These are phyloP conservation scores for Vigna trinervia DNA, from an alignment of 306 rosid species.

Conservation along the genomic window DNA sequence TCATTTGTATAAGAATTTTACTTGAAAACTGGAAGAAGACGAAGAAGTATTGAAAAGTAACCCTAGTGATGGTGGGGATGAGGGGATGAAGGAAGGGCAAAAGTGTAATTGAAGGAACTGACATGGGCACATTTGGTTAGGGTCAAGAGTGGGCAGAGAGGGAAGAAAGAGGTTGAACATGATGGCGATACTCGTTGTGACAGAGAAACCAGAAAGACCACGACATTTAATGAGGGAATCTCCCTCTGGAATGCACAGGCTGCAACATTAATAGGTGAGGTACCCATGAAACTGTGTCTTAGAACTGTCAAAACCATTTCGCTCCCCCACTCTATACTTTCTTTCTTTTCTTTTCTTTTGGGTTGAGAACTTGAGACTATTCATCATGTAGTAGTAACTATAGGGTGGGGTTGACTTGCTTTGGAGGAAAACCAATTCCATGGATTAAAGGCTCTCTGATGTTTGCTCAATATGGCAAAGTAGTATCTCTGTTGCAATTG, in stretches of 20 bases:
- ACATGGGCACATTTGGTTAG: neutral
- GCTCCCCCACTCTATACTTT: conserved; percentile 15
- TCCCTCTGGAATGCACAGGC: conserved; percentile 59
- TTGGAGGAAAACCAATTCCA: conserved; percentile 33
- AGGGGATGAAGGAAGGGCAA: neutral
- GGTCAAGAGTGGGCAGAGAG: neutral
- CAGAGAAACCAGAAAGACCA: conserved; percentile 49
- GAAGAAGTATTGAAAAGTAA: no score
- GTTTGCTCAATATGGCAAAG: conserved; percentile 52
- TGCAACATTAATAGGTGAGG: conserved; percentile 60
- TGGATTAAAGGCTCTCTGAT: conserved; percentile 35
- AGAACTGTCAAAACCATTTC: conserved; percentile 40
- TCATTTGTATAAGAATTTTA: no score
- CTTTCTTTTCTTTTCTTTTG: neutral
- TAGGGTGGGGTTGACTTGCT: conserved; percentile 48
- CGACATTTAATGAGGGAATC: conserved; percentile 68
- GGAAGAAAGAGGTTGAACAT: conserved; percentile 43
- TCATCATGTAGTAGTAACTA: no score
- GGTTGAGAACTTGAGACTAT: neutral
- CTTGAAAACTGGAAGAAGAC: no score
- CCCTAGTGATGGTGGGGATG: neutral
- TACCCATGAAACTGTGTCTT: conserved; percentile 47
- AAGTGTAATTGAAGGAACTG: conserved; percentile 1
- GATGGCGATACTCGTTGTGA: conserved; percentile 61
- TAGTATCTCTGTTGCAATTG: conserved; percentile 54